Base-by-base conservation (phyloP, 352 stramenopile species). In the Sclerospora graminicola region DNA sequence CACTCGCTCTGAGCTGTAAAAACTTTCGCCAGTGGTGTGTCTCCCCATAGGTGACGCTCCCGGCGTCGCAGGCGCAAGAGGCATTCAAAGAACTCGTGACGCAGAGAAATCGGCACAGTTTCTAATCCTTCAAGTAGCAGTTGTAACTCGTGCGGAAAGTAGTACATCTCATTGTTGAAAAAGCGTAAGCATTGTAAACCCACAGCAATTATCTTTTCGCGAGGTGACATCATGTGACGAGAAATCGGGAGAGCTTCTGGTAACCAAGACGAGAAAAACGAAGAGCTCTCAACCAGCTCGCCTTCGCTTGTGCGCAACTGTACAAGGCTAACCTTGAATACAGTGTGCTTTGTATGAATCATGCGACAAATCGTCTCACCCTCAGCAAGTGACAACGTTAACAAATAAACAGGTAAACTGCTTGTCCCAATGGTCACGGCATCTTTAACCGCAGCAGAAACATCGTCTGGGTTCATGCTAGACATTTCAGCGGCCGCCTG, bases 1-100 rank as follows among this genome's bases (percentile, higher is more conserved):
- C 97, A 98, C 65, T 99, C 95, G 63, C 98, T 95, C 23, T 95
- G 78, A 20, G 85, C 89, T 18, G 91, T 97, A 33, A 99, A 99
- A 1, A 98, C 82, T 57, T 98, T 98, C 4, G 95, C 95, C 10
- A 99, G 66, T 5, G 95, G 88, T 14, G 94, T 97, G 41, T 96
- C 93, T 27, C 92, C 89, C 56, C 89, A 97, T 51, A 97, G 56
- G 31, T 95, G 90, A 24, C 96, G 94, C 57, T 98, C 96, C n/a
- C 96, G 83, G n/a, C 95, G 81, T 11, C 95, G 84, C 78, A 99
- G 45, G 33, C 94, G 66, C 66, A 94, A 48, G 6, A 67, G 74
- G 36, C 73, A 75, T 47, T 82, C 65, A 41, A 94, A 95, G 47
- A 95, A 94, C 28, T 89, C 74, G 47, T 91, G 75, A 4, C 83